Conservation (phyloP, 345 rosid genomes). For the Xanthoceras sorbifolium region DNA sequence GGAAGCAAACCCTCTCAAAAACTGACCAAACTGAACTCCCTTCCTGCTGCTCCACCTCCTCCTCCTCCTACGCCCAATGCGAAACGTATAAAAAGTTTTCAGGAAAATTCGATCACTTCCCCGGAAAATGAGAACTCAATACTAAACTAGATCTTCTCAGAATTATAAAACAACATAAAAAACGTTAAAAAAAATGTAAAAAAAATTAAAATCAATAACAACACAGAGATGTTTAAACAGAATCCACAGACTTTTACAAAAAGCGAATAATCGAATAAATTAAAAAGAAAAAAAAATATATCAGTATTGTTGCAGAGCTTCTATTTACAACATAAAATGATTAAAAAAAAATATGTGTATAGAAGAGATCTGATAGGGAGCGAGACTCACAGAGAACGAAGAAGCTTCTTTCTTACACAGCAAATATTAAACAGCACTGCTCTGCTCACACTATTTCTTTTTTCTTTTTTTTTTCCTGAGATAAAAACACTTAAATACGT, state of each 20-base stretch:
- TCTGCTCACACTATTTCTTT: too few relatives aligned
- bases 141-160: conserved; percentile 8
- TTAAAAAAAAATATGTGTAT: too few relatives aligned
- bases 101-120: not conserved
- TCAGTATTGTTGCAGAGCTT: not conserved
- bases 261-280: not conserved
- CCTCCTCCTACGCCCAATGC: too few relatives aligned
- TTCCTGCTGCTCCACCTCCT: too few relatives aligned
- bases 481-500: too few relatives aligned
- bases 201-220: not conserved
- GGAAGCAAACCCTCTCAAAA: conserved; percentile 2
- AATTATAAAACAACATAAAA: conserved; percentile 3
- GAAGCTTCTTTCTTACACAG: conserved; percentile 13
- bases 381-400: not conserved
- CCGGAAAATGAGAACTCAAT: not conserved
- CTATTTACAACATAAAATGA: not conserved
- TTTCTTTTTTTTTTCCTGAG: not conserved
- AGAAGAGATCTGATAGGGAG: conserved; percentile 9
- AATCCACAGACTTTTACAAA: conserved; percentile 10
- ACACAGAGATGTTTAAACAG: conserved; percentile 3
- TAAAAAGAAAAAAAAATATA: not conserved
- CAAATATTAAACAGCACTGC: not conserved
- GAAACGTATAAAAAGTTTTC: not conserved
- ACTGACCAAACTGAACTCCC: too few relatives aligned
- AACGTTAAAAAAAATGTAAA: not conserved